Evolutionary conservation across 2,329 filamentous ascomycete genomes (phyloP).

Genomic region (Beauveria asiatica): DNA sequence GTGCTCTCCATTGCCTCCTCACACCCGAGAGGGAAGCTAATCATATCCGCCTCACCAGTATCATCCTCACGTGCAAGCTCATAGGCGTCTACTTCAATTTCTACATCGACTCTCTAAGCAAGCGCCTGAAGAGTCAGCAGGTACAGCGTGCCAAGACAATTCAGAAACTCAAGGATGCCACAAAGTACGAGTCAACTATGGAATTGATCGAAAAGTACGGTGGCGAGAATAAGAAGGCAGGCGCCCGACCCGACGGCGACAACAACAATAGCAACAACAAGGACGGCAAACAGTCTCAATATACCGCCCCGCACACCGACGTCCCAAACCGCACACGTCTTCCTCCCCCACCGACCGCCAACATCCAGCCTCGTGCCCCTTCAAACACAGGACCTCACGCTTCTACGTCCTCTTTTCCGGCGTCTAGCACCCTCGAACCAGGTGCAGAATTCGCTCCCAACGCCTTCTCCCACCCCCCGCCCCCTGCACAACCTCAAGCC

Average conservation of each 20-base stretch:
- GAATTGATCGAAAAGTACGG: slow-evolving; percentile 93
- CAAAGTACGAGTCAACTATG: slow-evolving; percentile 91
- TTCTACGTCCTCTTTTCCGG: slow-evolving; percentile 12
- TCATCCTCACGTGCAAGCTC: slow-evolving; percentile 62
- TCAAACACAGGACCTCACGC: slow-evolving; percentile 8
- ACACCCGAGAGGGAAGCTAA: slow-evolving; percentile 10
- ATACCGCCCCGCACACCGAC: slow-evolving; percentile 16
- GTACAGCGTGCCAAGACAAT: slow-evolving; percentile 80
- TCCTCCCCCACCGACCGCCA: slow-evolving; percentile 54
- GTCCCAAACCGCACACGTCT: slow-evolving; percentile 35
- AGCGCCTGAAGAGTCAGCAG: slow-evolving; percentile 64
- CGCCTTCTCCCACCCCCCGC: slow-evolving; percentile 40
- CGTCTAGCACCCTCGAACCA: slow-evolving; percentile 25
- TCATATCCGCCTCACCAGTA: slow-evolving; percentile 46
- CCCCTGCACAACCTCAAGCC: slow-evolving; percentile 16
- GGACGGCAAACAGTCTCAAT: slow-evolving; percentile 15
- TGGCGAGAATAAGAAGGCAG: slow-evolving; percentile 45
- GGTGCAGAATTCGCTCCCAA: slow-evolving; percentile 67
- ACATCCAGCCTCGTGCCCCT: slow-evolving; percentile 41
- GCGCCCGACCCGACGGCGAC: slow-evolving; percentile 16
- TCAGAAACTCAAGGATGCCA: slow-evolving; percentile 87
- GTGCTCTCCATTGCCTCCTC: slow-evolving; percentile 18
- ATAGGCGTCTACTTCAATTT: slow-evolving; percentile 71
- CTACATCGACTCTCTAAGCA: slow-evolving; percentile 61
- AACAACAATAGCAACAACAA: slow-evolving; percentile 9